These are phyloP conservation scores for Talaromyces wortmannii DNA, from an alignment of 495 filamentous ascomycete genomes.

Conservation along the genomic window DNA sequence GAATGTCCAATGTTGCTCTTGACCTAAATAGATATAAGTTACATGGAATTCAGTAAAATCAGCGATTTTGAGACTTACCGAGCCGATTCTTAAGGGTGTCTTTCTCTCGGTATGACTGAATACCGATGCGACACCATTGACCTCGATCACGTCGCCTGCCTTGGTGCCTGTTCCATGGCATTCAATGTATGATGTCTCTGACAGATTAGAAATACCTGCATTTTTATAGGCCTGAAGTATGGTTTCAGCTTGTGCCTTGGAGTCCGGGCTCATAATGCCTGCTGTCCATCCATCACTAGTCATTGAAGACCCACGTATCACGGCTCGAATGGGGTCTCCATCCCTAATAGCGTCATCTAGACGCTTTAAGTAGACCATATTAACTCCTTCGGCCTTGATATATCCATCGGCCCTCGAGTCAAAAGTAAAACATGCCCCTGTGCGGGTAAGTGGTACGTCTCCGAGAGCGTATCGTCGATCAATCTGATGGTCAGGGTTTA, in stretches of 20 bases:
- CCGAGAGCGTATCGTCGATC: constrained; percentile 13
- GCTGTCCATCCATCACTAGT: constrained; percentile 26
- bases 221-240: constrained; percentile 27
- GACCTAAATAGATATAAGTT: constrained; percentile 1
- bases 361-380: constrained; percentile 25
- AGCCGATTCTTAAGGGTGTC: constrained; percentile 17
- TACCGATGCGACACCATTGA: constrained; percentile 11
- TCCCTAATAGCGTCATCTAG: constrained; percentile 22
- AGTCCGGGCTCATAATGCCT: constrained; percentile 19
- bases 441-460: not conserved
- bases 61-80: not conserved
- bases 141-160: constrained; percentile 23
- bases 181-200: constrained; percentile 23
- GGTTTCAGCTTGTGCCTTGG: constrained; percentile 17
- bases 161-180: constrained; percentile 45
- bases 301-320: constrained; percentile 23
- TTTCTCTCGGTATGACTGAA: constrained; percentile 8
- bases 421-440: constrained; percentile 47
- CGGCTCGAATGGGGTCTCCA: constrained; percentile 27
- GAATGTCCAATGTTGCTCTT: constrained; percentile 22
- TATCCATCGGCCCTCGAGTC: constrained; percentile 58
- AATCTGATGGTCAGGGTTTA: constrained; percentile 16
- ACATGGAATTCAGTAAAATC: constrained; percentile 7
- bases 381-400: constrained; percentile 48
- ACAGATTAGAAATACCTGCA: constrained; percentile 19